These are phyloP conservation scores for Saposhnikovia divaricata DNA, from an alignment of 129 eudicot species.

Conservation along the genomic window DNA sequence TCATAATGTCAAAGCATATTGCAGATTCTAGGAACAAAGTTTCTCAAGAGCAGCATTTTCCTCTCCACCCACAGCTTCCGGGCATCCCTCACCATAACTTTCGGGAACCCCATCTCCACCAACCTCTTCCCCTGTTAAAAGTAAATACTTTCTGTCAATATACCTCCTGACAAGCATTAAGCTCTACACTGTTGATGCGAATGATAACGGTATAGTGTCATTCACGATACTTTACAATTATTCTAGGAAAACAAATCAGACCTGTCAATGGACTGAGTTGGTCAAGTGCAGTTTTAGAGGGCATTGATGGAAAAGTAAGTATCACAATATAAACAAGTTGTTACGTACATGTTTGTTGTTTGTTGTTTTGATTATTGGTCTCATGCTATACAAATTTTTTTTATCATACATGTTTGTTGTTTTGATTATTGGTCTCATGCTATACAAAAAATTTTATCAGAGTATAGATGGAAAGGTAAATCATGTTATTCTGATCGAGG, in stretches of 20 bases:
- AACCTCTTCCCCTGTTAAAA: constrained; percentile 52
- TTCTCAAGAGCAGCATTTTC: constrained; percentile 89
- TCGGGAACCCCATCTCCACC: constrained; percentile 91
- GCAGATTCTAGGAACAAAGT: constrained; percentile 57
- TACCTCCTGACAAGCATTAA: background rate
- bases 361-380: no score
- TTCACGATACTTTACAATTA: background rate
- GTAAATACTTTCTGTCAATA: constrained; percentile 1
- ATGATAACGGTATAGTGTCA: background rate
- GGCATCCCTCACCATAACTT: constrained; percentile 55
- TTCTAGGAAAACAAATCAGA: background rate
- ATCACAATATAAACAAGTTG: no score
- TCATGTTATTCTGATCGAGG: no score
- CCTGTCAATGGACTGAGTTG: no score
- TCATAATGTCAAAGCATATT: constrained; percentile 7
- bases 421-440: no score
- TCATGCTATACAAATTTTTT: no score
- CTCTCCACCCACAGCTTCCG: constrained; percentile 65
- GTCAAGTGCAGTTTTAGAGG: no score
- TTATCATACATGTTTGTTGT: no score
- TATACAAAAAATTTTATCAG: no score
- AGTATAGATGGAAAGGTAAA: no score
- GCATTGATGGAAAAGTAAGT: no score
- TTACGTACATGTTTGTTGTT: no score
- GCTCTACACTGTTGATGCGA: background rate